Evolutionary conservation across 805 yeast genomes (phyloP), one percentile per base, ranked within the genome.

Genomic region (Tetrapisispora namnaoensis): DNA sequence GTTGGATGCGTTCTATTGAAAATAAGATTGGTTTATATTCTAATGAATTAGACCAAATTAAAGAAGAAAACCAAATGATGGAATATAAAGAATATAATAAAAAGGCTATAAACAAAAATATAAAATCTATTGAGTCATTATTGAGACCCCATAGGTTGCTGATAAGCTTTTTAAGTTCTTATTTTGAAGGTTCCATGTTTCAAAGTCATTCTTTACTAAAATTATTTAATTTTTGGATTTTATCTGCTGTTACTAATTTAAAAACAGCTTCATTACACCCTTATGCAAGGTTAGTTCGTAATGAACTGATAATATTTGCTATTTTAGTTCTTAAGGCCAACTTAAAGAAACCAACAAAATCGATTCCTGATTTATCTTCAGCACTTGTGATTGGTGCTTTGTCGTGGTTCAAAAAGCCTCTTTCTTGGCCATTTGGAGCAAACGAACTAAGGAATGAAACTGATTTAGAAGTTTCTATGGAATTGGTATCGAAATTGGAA

Each of bases 11-110:
- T 37, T 76, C 91, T 1, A 77, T 88, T 41, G 73, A 76, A 35
- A 67, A 72, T 30, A 68, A 69, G 27, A 69, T 69, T 38, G 97
- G 98, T 3, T 63, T 91, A 11, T 90, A 77, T 63, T 76, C 82
- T 7, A 72, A 69, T 4, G 57, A 66, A 6, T 67, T 68, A 53
- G 95, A 89, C 62, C 62, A 78, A 7, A 59, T 57, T 0, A 69
- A 73, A 48, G 82, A 91, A 22, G 86, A 82, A 48, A 82, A 72
- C 63, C 68, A 77, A 53, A 74, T 72, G 46, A 93, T 93, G 99
- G 93, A 86, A 53, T 93, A 93, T 58, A 70, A 89, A 1, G 97
- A 99, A 11, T 81, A 95, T 42, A 82, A 84, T 66, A 82, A 79
- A 55, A 70, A 71, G 42, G 73, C 71, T 7, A 73, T 82, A 8